Percentiles rank a stretch among this genome's conserved stretches.
phyloP scores from a whole-genome alignment of 164 flowering plant genomes.

The Akebia trifoliata region DNA sequence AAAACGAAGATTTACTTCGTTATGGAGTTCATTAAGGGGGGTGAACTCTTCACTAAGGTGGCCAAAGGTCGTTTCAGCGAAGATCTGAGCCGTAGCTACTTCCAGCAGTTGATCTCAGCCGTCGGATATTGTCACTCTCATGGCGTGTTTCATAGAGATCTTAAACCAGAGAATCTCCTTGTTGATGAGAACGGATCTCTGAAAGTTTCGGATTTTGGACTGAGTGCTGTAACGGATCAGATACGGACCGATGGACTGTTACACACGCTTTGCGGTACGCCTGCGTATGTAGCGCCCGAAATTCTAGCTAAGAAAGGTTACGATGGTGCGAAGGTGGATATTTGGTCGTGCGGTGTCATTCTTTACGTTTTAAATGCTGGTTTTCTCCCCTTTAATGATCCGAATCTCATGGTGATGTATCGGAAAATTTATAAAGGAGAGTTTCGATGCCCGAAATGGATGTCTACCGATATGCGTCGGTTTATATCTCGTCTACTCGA shows the following conservation, averaged over 20 bases:
- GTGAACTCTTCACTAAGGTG: conserved; percentile 56
- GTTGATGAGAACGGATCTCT: conserved; percentile 55
- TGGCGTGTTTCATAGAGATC: conserved; percentile 65
- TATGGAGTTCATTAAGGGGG: conserved; percentile 61
- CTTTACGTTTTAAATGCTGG: conserved; percentile 59
- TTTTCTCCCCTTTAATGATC: conserved; percentile 61
- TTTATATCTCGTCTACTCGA: conserved; percentile 45
- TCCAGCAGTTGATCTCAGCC: conserved; percentile 64
- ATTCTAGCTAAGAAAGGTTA: conserved; percentile 49
- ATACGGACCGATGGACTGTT: conserved; percentile 41
- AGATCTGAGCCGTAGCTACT: conserved; percentile 43
- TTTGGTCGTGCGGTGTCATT: conserved; percentile 72
- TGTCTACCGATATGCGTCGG: conserved; percentile 45
- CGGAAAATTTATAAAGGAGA: conserved; percentile 64
- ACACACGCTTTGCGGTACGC: conserved; percentile 68
- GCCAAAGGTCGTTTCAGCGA: conserved; percentile 54
- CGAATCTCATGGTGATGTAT: conserved; percentile 65
- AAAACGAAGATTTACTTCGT: conserved; percentile 54
- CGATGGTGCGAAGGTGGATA: conserved; percentile 61
- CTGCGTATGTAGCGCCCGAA: conserved; percentile 76
- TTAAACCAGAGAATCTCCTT: conserved; percentile 64
- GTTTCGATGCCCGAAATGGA: conserved; percentile 60
- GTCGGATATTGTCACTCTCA: conserved; percentile 54
- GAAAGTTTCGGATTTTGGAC: conserved; percentile 68
- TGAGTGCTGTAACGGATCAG: conserved; percentile 55